phyloP scores from a whole-genome alignment of 2,329 filamentous ascomycete genomes.

The Trematosphaeria pertusa region DNA sequence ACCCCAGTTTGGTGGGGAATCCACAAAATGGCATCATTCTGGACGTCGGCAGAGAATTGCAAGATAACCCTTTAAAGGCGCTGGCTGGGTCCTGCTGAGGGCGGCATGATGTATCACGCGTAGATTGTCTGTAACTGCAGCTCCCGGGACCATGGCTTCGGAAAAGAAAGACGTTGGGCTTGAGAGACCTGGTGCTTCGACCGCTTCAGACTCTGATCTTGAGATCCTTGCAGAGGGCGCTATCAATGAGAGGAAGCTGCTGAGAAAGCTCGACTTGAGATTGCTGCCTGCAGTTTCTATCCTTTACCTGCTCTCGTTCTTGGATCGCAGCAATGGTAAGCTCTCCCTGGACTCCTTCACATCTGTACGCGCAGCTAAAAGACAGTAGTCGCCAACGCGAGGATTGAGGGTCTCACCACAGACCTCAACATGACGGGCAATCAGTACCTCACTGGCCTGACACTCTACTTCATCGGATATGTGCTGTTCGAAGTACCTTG shows the following conservation, averaged over 20 bases:
- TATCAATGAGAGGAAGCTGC: constrained; percentile 63
- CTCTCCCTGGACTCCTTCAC: neutral
- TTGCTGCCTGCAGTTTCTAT: constrained; percentile 53
- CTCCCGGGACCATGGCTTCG: constrained; percentile 25
- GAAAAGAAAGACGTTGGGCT: constrained; percentile 27
- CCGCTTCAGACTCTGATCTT: constrained; percentile 34
- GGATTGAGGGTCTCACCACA: constrained; percentile 45
- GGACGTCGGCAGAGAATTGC: constrained; percentile 1
- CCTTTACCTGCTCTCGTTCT: constrained; percentile 48
- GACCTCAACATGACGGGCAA: constrained; percentile 46
- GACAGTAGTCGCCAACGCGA: constrained; percentile 53
- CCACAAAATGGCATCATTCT: constrained; percentile 43
- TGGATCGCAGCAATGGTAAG: constrained; percentile 48
- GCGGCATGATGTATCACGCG: too few species aligned
- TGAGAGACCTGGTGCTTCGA: constrained; percentile 26
- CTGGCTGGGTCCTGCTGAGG: neutral
- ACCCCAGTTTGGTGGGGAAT: constrained; percentile 12
- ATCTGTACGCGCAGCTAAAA: neutral
- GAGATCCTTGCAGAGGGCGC: constrained; percentile 21
- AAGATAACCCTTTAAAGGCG: constrained; percentile 14
- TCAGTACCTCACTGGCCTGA: constrained; percentile 70
- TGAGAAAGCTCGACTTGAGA: constrained; percentile 61
- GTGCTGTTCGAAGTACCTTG: constrained; percentile 63
- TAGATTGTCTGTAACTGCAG: too few species aligned
- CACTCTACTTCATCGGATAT: constrained; percentile 68